Evolutionary conservation across 768 basidiomycete species (phyloP).

Genomic region (Crepidotus variabilis): DNA sequence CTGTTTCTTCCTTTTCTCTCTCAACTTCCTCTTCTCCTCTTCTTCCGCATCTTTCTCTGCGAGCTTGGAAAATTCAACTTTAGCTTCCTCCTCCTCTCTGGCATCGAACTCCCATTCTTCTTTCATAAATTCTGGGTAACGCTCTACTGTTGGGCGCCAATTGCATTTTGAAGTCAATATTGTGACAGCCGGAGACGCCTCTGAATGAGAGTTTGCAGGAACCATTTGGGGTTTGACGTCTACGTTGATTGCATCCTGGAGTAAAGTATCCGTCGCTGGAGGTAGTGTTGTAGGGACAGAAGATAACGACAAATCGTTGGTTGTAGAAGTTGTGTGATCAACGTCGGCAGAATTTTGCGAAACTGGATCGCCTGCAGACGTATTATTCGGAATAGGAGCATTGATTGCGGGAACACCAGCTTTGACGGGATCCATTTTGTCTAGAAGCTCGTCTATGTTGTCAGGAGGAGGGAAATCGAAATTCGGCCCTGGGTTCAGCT

Average conservation of each 20-base stretch:
- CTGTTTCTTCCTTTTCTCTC: conserved; percentile 46
- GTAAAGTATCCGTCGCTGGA: neutral
- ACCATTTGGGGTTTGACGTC: conserved; percentile 15
- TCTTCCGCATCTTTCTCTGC: conserved; percentile 39
- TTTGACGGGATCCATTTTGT: conserved; percentile 15
- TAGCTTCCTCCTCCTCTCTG: conserved; percentile 71
- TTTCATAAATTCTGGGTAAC: conserved; percentile 79
- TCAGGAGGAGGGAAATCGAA: conserved; percentile 79
- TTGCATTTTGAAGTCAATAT: conserved; percentile 31
- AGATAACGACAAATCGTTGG: neutral
- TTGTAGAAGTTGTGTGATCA: neutral
- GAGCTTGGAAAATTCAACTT: conserved; percentile 33
- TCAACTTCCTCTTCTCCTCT: conserved; percentile 47
- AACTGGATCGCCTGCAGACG: neutral
- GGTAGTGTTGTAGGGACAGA: neutral
- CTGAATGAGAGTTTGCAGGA: neutral
- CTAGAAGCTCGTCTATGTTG: conserved; percentile 69
- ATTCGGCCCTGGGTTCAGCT: conserved; percentile 84
- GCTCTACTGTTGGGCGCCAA: conserved; percentile 81
- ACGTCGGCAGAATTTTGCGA: neutral
- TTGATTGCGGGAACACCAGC: neutral
- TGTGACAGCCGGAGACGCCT: conserved; percentile 6
- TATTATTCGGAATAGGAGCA: neutral
- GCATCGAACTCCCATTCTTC: conserved; percentile 80
- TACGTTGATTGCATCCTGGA: conserved; percentile 7